phyloP scores from a whole-genome alignment of 2,329 filamentous ascomycete species.

The Zymoseptoria pseudotritici region DNA sequence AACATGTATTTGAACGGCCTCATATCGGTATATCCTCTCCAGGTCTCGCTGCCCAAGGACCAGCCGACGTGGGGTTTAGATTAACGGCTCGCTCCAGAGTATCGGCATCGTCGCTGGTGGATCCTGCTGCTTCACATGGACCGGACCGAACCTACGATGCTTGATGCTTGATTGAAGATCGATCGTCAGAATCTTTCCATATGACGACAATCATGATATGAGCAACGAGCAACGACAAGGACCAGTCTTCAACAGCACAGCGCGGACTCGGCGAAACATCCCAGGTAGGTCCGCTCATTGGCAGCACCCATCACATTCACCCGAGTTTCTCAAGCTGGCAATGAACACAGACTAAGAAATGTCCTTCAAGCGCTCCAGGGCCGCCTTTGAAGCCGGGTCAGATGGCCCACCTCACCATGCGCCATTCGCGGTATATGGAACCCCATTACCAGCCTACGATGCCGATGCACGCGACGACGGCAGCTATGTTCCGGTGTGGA shows the following conservation, averaged over 20 bases:
- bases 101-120: background rate
- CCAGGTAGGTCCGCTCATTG: background rate
- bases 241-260: too few relatives aligned
- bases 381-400: constrained; percentile 68
- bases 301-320: background rate
- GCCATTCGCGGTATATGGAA: constrained; percentile 74
- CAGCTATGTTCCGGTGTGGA: constrained; percentile 91
- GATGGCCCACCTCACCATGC: constrained; percentile 50
- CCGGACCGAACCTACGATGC: background rate
- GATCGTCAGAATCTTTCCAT: background rate
- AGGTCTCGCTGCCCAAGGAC: background rate
- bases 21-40: background rate
- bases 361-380: constrained; percentile 72
- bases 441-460: constrained; percentile 71
- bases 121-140: background rate
- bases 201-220: too few relatives aligned
- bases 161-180: background rate
- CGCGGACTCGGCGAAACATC: background rate
- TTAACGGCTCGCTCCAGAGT: background rate
- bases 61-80: background rate
- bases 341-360: constrained; percentile 41
- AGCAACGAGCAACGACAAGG: too few relatives aligned
- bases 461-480: constrained; percentile 77
- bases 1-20: background rate
- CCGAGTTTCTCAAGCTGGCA: constrained; percentile 22